These are phyloP conservation scores for Lizonia empirigonia DNA, from an alignment of 2,329 filamentous ascomycete species.

Conservation along the genomic window DNA sequence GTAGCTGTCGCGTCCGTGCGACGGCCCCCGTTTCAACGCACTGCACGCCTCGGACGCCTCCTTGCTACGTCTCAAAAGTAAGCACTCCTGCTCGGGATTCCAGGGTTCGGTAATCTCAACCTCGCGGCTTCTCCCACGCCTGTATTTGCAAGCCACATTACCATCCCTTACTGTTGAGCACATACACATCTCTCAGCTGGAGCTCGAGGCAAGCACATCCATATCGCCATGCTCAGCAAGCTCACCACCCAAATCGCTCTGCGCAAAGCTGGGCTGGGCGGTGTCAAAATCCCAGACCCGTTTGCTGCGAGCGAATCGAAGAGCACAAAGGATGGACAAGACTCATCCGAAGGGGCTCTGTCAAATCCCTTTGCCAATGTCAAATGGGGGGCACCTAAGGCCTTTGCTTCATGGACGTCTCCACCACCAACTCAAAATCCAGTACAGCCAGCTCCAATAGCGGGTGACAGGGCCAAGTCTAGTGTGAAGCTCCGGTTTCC, in stretches of 20 bases:
- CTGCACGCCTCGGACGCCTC: conserved; percentile 13
- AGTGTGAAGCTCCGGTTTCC: conserved; percentile 41
- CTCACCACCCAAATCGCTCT: conserved; percentile 64
- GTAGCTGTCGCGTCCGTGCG: conserved; percentile 16
- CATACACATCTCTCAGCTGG: not conserved
- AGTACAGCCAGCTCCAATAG: conserved; percentile 34
- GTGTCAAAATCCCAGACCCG: conserved; percentile 52
- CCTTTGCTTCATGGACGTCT: conserved; percentile 42
- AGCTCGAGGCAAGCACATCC: not conserved
- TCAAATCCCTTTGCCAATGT: conserved; percentile 46
- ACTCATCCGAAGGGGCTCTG: conserved; percentile 26
- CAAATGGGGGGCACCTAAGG: conserved; percentile 42
- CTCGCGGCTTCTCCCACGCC: conserved; percentile 1
- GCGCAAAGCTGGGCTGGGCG: conserved; percentile 61
- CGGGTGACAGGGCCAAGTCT: conserved; percentile 36
- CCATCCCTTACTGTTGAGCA: not conserved
- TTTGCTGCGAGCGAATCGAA: conserved; percentile 32
- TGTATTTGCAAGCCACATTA: not conserved
- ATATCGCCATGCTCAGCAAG: conserved; percentile 58
- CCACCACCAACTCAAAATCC: conserved; percentile 35
- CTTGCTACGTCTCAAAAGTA: conserved; percentile 11
- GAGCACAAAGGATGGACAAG: conserved; percentile 35
- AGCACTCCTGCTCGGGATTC: not conserved
- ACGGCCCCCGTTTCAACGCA: conserved; percentile 19
- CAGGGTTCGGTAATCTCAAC: not conserved